These are phyloP conservation scores for Quercus bicolor DNA, from an alignment of 306 rosid species.

Conservation along the genomic window DNA sequence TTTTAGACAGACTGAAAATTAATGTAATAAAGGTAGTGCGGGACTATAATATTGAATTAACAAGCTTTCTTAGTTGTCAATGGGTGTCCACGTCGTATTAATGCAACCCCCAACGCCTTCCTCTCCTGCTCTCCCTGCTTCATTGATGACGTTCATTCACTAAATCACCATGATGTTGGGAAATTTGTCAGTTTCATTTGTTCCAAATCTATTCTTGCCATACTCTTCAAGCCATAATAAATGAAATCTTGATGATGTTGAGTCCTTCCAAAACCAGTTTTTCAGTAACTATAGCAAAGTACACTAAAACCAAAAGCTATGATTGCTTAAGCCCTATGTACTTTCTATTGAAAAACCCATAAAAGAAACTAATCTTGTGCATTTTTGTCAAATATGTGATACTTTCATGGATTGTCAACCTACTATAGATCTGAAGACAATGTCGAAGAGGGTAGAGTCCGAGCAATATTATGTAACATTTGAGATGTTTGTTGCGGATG, in stretches of 20 bases:
- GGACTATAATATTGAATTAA: not conserved
- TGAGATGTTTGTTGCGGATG: slow-evolving; percentile 95
- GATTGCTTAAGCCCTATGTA: not conserved
- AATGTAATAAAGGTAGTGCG: not conserved
- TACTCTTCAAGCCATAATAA: too few species aligned
- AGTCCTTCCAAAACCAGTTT: not conserved
- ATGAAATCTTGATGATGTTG: not conserved
- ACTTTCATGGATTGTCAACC: slow-evolving; percentile 1
- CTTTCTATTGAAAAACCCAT: not conserved
- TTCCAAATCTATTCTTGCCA: not conserved
- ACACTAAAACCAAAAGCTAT: not conserved
- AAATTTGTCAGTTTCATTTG: not conserved
- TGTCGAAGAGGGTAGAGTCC: slow-evolving; percentile 92
- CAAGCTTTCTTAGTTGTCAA: not conserved
- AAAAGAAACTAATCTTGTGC: not conserved
- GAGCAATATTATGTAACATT: slow-evolving; percentile 90
- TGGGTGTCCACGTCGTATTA: not conserved
- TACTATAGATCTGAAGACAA: slow-evolving; percentile 79
- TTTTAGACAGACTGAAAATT: not conserved
- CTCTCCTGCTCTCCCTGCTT: not conserved
- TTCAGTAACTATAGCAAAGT: not conserved
- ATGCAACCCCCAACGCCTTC: not conserved
- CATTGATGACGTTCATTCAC: not conserved
- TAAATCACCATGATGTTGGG: not conserved
- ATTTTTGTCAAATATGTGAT: not conserved